phyloP scores from a whole-genome alignment of 176 grass and related monocot genomes.

The Microstegium vimineum region DNA sequence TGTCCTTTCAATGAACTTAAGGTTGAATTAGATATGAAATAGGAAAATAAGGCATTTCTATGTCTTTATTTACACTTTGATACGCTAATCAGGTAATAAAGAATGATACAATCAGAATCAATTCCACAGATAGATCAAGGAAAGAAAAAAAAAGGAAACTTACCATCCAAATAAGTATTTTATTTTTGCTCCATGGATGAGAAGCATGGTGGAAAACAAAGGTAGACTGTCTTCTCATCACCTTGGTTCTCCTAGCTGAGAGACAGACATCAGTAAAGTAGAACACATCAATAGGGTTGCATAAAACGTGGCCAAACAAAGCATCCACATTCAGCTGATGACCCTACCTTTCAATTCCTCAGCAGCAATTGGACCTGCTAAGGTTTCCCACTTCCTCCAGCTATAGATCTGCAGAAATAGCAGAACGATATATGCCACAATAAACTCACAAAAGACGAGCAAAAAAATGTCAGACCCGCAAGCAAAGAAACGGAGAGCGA shows the following conservation, averaged over 20 bases:
- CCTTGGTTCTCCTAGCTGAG: slow-evolving; percentile 69
- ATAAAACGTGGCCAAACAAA: not conserved
- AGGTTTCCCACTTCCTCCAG: slow-evolving; percentile 91
- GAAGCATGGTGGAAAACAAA: slow-evolving; percentile 91
- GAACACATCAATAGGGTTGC: not conserved
- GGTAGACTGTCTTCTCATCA: slow-evolving; percentile 83
- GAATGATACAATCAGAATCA: not conserved
- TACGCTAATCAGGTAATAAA: not conserved
- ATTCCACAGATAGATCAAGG: not conserved
- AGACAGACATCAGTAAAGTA: not conserved
- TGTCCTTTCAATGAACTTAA: not conserved
- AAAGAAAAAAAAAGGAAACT: not conserved
- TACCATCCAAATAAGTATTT: slow-evolving; percentile 98
- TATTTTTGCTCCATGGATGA: slow-evolving; percentile 98
- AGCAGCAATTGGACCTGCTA: slow-evolving; percentile 47
- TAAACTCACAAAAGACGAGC: not conserved
- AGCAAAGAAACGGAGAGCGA: not conserved
- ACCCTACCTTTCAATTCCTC: slow-evolving; percentile 82
- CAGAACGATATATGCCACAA: not conserved
- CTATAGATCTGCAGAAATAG: slow-evolving; percentile 73
- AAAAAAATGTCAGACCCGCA: not conserved
- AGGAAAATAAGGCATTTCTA: not conserved
- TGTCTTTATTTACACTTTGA: not conserved
- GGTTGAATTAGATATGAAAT: not conserved
- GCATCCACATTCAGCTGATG: not conserved